Base-by-base conservation (phyloP, 2,329 filamentous ascomycete genomes). In the Alternaria gansuensis region DNA sequence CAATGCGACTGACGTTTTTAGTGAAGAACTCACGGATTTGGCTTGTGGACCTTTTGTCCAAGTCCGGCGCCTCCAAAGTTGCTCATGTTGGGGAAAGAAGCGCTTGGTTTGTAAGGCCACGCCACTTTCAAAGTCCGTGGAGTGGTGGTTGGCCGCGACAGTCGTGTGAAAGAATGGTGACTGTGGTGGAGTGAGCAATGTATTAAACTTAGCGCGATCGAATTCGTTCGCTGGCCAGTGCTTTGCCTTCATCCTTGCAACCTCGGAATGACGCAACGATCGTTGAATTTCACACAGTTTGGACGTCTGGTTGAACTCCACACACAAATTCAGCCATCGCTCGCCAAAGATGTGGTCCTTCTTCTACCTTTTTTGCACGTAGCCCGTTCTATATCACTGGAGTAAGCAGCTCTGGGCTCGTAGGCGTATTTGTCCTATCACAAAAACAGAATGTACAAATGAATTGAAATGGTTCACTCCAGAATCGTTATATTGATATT, bases 41-140 rank as follows among this genome's bases (percentile, higher is more conserved):
- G 90, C 75, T 90, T 92, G 58, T 83, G 79, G 74, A 85, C 83
- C 65, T 85, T 81, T 62, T 85, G 83, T 28, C 85, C 82, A 59
- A 88, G 87, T 64, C 90, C 90, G 28, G 90, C 90, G 63, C 86
- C 84, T 66, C 90, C 90, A 74, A 92, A 92, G 36, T 84, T 78
- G 77, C 87, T 86, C 85, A 87, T 87, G 17, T 3, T 58, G 55
- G 34, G n/a, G 2, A n/a, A 26, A 5, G 9, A 10, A n/a, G 34
- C 2, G 14, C 6, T n/a, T n/a, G 7, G n/a, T 5, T 33, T 11
- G 13, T 5, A 3, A 17, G 17, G 17, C 17, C 17, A 17, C 17
- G 17, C 2, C 17, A 17, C 17, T 17, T 17, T 17, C 17, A 17
- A 17, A 6, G 14, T 33, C 21, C 21, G 34, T 26, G 13, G 24